phyloP scores from a whole-genome alignment of 1,139 yeast species.

The Geotrichum carabidarum region DNA sequence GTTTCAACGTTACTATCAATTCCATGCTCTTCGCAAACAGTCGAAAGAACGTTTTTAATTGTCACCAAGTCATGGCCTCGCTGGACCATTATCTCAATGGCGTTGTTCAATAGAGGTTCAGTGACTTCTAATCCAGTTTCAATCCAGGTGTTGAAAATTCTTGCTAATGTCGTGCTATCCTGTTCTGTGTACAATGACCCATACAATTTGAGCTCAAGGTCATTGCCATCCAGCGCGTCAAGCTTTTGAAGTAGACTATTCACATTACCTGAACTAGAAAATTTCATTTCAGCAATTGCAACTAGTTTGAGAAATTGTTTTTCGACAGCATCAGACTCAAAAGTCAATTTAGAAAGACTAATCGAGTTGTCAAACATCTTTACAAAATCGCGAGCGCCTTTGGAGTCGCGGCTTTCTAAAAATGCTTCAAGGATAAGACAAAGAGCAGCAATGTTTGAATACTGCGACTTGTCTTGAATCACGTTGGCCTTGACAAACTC shows the following conservation, averaged over 20 bases:
- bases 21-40: conserved; percentile 8
- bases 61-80: conserved; percentile 3
- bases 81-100: conserved; percentile 16
- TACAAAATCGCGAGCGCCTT: conserved; percentile 8
- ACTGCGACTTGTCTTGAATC: conserved; percentile 9
- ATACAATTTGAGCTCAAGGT: conserved; percentile 13
- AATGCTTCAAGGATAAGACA: conserved; percentile 3
- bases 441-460: conserved; percentile 7
- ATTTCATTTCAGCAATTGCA: conserved; percentile 8
- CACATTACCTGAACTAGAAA: background rate
- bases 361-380: conserved; percentile 6
- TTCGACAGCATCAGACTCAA: background rate
- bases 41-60: conserved; percentile 6
- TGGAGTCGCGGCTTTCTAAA: background rate
- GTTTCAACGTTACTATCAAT: conserved; percentile 16
- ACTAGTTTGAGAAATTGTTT: conserved; percentile 8
- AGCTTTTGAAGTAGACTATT: background rate
- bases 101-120: conserved; percentile 14
- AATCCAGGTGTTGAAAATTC: background rate
- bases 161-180: background rate
- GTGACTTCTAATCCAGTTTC: conserved; percentile 8
- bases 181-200: conserved; percentile 5
- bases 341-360: background rate
- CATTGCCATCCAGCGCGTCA: background rate
- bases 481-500: conserved; percentile 8